These are phyloP conservation scores for Hyphopichia pseudoburtonii DNA, from an alignment of 1,139 yeast species.

Conservation along the genomic window DNA sequence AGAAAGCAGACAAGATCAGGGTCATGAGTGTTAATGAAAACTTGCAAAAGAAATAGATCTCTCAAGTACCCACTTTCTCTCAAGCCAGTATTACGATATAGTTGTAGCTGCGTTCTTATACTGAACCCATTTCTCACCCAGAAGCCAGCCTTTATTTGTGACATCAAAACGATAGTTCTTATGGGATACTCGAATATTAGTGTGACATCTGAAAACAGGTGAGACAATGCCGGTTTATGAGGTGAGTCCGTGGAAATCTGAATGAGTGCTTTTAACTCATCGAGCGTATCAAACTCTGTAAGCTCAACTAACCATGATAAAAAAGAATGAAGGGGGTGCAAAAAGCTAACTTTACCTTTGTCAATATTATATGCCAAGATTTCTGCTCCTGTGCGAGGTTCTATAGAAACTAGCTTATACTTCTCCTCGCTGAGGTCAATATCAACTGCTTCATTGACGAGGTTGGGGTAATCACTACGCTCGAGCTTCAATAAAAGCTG, in stretches of 20 bases:
- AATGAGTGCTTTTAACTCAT: constrained; percentile 17
- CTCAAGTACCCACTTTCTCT: constrained; percentile 81
- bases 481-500: constrained; percentile 32
- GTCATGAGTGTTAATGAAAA: constrained; percentile 56
- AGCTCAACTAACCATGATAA: constrained; percentile 69
- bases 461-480: constrained; percentile 26
- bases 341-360: constrained; percentile 59
- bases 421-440: constrained; percentile 18
- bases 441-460: constrained; percentile 30
- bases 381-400: constrained; percentile 21
- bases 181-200: constrained; percentile 72
- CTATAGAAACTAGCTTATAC: constrained; percentile 19
- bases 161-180: constrained; percentile 60
- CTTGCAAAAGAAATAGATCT: constrained; percentile 73
- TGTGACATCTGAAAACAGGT: constrained; percentile 8
- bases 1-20: constrained; percentile 61
- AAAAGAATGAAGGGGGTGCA: constrained; percentile 80
- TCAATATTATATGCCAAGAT: constrained; percentile 27
- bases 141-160: constrained; percentile 57
- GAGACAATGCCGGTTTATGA: not conserved
- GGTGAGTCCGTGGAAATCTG: too few species aligned
- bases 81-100: constrained; percentile 78
- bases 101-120: constrained; percentile 72
- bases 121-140: constrained; percentile 68
- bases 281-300: constrained; percentile 30